Percentiles rank a stretch among this genome's conserved stretches.
phyloP scores from a whole-genome alignment of 176 grass and related monocot genomes.

The Oryza australiensis region DNA sequence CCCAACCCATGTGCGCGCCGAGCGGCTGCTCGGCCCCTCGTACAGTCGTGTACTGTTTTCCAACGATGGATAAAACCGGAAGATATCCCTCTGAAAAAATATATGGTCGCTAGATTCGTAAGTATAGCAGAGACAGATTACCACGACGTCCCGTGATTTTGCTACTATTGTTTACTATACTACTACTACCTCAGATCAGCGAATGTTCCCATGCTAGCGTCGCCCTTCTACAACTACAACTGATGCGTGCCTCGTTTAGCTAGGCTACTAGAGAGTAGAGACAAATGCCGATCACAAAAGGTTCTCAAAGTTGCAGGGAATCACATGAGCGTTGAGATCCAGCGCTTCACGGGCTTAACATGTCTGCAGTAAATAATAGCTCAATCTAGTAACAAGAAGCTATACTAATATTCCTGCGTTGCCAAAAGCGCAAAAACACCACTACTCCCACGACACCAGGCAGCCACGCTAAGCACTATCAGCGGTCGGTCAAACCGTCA shows the following conservation, averaged over 20 bases:
- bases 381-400: not conserved
- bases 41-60: not conserved
- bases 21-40: not conserved
- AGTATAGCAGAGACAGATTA: not conserved
- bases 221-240: not conserved
- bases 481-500: not conserved
- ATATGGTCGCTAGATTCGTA: not conserved
- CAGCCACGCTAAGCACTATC: not conserved
- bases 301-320: not conserved
- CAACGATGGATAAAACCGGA: not conserved
- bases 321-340: slow-evolving; percentile 30
- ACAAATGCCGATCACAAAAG: slow-evolving; percentile 10
- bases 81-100: not conserved
- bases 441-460: not conserved
- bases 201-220: slow-evolving; percentile 21
- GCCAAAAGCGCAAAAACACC: not conserved
- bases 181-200: not conserved
- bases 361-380: not conserved
- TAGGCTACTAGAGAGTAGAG: not conserved
- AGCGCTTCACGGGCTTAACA: slow-evolving; percentile 34
- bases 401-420: not conserved
- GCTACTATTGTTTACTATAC: not conserved
- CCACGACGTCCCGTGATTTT: not conserved
- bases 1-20: not conserved
- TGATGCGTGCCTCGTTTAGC: not conserved